A percentile compares a stretch with the other conserved stretches of the same genome.
Evolutionary conservation across 1,284 basidiomycete genomes (phyloP).

Genomic region (Salmacisia buchloeana): DNA sequence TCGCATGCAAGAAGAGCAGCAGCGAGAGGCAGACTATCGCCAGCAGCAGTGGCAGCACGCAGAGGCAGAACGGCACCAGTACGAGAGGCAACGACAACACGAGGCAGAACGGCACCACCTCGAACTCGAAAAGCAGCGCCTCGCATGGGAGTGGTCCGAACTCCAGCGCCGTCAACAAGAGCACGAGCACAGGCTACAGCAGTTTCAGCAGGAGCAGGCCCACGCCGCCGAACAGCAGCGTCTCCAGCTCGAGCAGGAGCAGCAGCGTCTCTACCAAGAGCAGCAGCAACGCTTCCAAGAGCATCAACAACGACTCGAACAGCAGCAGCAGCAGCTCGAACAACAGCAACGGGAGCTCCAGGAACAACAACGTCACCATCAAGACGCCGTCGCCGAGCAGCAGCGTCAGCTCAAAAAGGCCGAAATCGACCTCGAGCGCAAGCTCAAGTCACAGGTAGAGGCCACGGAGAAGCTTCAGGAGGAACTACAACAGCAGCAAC

Average conservation of each 20-base stretch:
- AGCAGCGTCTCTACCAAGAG: neutral
- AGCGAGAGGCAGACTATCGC: neutral
- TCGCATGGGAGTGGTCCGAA: slow-evolving; percentile 8
- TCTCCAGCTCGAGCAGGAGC: neutral
- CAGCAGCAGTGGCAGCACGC: neutral
- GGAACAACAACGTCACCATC: slow-evolving; percentile 7
- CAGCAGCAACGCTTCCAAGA: slow-evolving; percentile 7
- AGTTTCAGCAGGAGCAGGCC: slow-evolving; percentile 3
- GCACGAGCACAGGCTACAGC: neutral
- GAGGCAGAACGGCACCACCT: neutral
- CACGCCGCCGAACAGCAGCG: slow-evolving; percentile 4
- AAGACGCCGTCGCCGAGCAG: neutral
- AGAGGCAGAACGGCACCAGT: slow-evolving; percentile 1
- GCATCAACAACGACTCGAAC: slow-evolving; percentile 34
- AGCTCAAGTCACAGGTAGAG: neutral
- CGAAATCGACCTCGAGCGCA: neutral
- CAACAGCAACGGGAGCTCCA: slow-evolving; percentile 18
- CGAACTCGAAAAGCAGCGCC: slow-evolving; percentile 3
- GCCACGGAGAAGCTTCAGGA: neutral
- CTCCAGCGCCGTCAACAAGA: neutral
- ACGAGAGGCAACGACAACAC: neutral
- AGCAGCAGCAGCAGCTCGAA: slow-evolving; percentile 27
- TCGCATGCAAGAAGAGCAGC: slow-evolving; percentile 4
- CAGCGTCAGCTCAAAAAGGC: slow-evolving; percentile 1
- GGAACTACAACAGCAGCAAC: slow-evolving; percentile 7